These are phyloP conservation scores for Helianthus tuberosus DNA, from an alignment of 129 eudicot species.

Conservation along the genomic window DNA sequence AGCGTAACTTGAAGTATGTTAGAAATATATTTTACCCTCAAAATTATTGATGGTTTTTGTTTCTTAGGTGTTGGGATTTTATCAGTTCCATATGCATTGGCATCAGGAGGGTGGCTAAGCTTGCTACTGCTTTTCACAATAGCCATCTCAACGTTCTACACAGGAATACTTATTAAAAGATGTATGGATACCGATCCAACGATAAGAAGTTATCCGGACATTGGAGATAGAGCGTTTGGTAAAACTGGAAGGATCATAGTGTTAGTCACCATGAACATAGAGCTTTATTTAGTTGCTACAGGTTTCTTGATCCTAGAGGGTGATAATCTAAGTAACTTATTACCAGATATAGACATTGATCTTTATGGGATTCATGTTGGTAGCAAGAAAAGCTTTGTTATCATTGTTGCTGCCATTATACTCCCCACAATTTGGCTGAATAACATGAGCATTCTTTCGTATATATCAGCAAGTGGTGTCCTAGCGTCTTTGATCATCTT, in stretches of 20 bases:
- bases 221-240: slow-evolving; percentile 82
- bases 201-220: slow-evolving; percentile 77
- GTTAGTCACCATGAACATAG: slow-evolving; percentile 63
- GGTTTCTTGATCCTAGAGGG: slow-evolving; percentile 93
- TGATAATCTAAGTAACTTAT: slow-evolving; percentile 64
- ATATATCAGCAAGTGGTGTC: slow-evolving; percentile 82
- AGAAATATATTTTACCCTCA: background rate
- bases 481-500: slow-evolving; percentile 69
- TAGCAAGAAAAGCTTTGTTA: slow-evolving; percentile 61
- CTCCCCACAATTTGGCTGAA: slow-evolving; percentile 77
- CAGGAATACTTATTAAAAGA: slow-evolving; percentile 67
- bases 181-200: slow-evolving; percentile 83
- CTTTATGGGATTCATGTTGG: slow-evolving; percentile 49
- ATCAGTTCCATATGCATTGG: slow-evolving; percentile 76
- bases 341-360: slow-evolving; percentile 52
- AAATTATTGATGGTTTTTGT: background rate
- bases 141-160: slow-evolving; percentile 67
- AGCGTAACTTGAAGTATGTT: background rate
- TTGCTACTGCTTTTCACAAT: slow-evolving; percentile 54
- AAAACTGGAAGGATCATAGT: slow-evolving; percentile 56
- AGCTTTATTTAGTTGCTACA: slow-evolving; percentile 78
- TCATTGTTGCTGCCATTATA: slow-evolving; percentile 68
- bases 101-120: slow-evolving; percentile 93
- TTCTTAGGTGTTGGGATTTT: slow-evolving; percentile 86
- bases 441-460: slow-evolving; percentile 74